phyloP scores from a whole-genome alignment of 2,329 filamentous ascomycete species.

The Pseudohalonectria lignicola region DNA sequence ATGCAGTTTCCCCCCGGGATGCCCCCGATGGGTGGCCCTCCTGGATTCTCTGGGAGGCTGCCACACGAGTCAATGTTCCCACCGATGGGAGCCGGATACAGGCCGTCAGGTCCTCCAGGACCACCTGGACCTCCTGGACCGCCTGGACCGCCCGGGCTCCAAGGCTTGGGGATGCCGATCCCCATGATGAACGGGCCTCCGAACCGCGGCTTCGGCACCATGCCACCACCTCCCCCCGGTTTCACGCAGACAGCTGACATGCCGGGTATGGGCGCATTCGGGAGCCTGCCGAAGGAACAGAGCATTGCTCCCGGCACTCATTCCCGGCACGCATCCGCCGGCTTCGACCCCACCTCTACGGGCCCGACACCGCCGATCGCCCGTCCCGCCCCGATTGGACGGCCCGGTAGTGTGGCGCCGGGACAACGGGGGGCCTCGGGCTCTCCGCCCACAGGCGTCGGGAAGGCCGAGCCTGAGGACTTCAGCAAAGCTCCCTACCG shows the following conservation, averaged over 20 bases:
- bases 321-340: constrained; percentile 63
- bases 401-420: constrained; percentile 63
- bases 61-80: constrained; percentile 27
- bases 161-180: constrained; percentile 2
- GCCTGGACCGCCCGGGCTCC: background rate
- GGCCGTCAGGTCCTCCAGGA: no score
- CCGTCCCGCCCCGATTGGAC: constrained; percentile 76
- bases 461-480: constrained; percentile 60
- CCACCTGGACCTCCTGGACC: constrained; percentile 6
- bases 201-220: constrained; percentile 4
- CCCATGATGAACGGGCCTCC: background rate
- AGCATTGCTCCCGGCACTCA: constrained; percentile 42
- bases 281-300: constrained; percentile 18
- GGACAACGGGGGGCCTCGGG: constrained; percentile 28
- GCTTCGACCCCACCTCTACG: constrained; percentile 44
- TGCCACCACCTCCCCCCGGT: constrained; percentile 8
- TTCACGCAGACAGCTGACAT: constrained; percentile 3
- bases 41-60: constrained; percentile 40
- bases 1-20: constrained; percentile 25
- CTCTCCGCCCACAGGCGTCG: constrained; percentile 20
- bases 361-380: constrained; percentile 59
- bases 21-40: constrained; percentile 32
- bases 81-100: constrained; percentile 18
- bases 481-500: constrained; percentile 39
- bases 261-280: constrained; percentile 2